Conservation (phyloP, 2,329 filamentous ascomycete species). For the Exophiala viscosa region DNA sequence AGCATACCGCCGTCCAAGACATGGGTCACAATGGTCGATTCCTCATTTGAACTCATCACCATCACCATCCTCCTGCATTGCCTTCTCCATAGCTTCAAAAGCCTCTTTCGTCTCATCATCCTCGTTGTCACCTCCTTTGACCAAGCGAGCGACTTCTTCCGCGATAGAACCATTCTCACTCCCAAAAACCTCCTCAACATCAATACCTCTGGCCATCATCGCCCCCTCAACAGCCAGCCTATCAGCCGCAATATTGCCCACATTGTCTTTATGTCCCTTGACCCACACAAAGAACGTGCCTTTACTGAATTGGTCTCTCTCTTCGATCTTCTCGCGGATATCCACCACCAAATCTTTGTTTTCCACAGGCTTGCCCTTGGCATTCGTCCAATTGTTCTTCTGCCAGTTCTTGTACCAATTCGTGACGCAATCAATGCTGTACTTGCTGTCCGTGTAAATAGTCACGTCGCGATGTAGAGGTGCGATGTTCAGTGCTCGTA, state of each 20-base stretch:
- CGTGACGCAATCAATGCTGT: constrained; percentile 84
- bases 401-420: constrained; percentile 79
- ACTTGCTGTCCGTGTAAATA: constrained; percentile 86
- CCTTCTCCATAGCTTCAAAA: too few species aligned
- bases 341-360: constrained; percentile 80
- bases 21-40: too few species aligned
- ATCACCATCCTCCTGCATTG: too few species aligned
- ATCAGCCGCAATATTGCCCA: constrained; percentile 80
- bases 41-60: too few species aligned
- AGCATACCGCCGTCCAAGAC: too few species aligned
- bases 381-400: constrained; percentile 72
- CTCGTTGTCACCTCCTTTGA: too few species aligned
- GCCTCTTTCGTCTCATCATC: too few species aligned
- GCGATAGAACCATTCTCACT: neutral
- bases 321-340: constrained; percentile 67
- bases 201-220: constrained; percentile 34
- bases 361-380: constrained; percentile 67
- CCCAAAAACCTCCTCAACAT: constrained; percentile 29
- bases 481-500: constrained; percentile 74
- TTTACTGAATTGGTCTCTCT: constrained; percentile 58
- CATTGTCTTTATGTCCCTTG: constrained; percentile 72
- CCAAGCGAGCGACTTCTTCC: too few species aligned
- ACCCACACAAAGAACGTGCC: constrained; percentile 79
- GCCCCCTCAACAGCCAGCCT: constrained; percentile 68
- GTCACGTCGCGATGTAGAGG: constrained; percentile 64